Evolutionary conservation across 1,284 basidiomycete species (phyloP).

Genomic region (Leccinum fallax): DNA sequence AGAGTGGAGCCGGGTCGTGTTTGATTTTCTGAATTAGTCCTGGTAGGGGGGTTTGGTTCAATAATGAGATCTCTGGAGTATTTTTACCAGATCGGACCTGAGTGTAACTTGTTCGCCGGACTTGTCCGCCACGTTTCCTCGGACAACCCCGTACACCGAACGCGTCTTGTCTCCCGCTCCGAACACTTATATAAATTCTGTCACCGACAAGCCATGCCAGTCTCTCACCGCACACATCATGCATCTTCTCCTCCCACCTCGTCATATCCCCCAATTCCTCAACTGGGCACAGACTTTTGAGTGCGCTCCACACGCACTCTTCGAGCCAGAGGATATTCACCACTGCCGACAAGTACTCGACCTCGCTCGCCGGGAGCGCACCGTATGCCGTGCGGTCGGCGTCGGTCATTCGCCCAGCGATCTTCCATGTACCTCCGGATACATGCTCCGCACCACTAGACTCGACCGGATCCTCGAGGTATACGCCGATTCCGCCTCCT

Average conservation of each 20-base stretch:
- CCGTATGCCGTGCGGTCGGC: conserved; percentile 81
- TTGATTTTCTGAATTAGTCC: conserved; percentile 53
- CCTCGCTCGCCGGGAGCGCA: conserved; percentile 75
- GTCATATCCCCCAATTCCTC: conserved; percentile 45
- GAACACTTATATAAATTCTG: not conserved
- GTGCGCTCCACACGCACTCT: conserved; percentile 69
- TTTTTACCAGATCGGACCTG: conserved; percentile 2
- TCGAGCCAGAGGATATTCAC: conserved; percentile 73
- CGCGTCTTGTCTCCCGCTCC: not conserved
- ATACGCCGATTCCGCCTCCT: conserved; percentile 34
- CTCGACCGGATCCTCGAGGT: conserved; percentile 76
- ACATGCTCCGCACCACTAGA: conserved; percentile 78
- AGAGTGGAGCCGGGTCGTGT: conserved; percentile 73
- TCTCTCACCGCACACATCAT: not conserved
- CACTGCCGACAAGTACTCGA: conserved; percentile 84
- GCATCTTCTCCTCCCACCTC: conserved; percentile 31
- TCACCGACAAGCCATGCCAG: not conserved
- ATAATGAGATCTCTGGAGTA: not conserved
- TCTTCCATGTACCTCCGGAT: conserved; percentile 84
- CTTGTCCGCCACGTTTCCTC: conserved; percentile 1
- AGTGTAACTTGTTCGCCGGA: not conserved
- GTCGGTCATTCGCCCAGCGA: conserved; percentile 94
- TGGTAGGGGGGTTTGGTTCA: not conserved
- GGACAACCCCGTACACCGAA: conserved; percentile 3
- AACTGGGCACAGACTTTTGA: conserved; percentile 76